phyloP scores from a whole-genome alignment of 2,329 filamentous ascomycete genomes.

The Dactylellina cionopaga region DNA sequence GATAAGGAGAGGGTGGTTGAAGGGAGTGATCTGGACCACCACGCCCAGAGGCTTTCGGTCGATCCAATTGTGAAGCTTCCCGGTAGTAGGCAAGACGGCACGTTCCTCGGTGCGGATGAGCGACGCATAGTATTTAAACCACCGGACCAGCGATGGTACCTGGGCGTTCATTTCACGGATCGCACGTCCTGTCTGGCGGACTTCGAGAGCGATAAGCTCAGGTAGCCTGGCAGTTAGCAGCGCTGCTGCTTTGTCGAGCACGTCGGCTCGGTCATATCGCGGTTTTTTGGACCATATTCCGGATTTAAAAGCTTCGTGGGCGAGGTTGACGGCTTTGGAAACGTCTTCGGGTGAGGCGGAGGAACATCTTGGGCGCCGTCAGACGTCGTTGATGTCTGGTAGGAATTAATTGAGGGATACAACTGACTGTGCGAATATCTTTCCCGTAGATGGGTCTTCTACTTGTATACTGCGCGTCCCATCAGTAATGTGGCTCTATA shows the following conservation, averaged over 20 bases:
- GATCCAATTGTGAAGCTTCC: conserved; percentile 69
- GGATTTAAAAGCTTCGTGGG: conserved; percentile 64
- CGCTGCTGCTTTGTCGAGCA: conserved; percentile 70
- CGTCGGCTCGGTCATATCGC: conserved; percentile 69
- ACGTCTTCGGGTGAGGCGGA: conserved; percentile 64
- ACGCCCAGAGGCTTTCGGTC: conserved; percentile 69
- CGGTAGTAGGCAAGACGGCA: conserved; percentile 72
- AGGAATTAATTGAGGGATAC: neutral
- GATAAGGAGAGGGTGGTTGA: conserved; percentile 70
- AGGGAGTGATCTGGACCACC: conserved; percentile 68
- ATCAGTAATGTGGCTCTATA: conserved; percentile 32
- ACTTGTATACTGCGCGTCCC: conserved; percentile 64
- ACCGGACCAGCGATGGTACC: conserved; percentile 72
- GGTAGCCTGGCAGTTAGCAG: conserved; percentile 68
- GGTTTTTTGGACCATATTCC: conserved; percentile 70
- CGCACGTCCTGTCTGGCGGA: conserved; percentile 74
- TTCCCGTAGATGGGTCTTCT: conserved; percentile 67
- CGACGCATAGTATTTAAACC: conserved; percentile 77
- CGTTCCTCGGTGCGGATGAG: conserved; percentile 75
- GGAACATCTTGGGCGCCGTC: conserved; percentile 62
- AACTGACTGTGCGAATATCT: conserved; percentile 66
- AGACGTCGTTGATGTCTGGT: neutral
- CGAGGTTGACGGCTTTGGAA: conserved; percentile 61
- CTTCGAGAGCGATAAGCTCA: conserved; percentile 71
- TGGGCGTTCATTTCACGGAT: conserved; percentile 77